These are phyloP conservation scores for Austropuccinia psidii DNA, from an alignment of 1,284 basidiomycete species.

Conservation along the genomic window DNA sequence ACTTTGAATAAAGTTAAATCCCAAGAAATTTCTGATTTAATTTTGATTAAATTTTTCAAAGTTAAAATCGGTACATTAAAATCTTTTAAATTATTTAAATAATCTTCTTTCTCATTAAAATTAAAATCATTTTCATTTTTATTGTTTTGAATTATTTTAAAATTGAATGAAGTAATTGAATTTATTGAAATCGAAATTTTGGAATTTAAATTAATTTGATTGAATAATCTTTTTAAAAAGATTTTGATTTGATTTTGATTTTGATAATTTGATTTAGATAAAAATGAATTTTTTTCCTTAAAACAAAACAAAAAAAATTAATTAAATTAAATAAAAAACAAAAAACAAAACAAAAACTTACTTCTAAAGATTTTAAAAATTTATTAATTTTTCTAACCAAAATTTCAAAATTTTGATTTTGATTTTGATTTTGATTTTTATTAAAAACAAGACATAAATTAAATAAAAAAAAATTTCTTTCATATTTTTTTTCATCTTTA, in stretches of 20 bases:
- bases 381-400: constrained; percentile 89
- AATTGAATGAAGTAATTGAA: constrained; percentile 57
- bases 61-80: constrained; percentile 96
- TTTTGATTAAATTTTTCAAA: constrained; percentile 69
- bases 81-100: constrained; percentile 55
- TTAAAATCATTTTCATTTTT: neutral
- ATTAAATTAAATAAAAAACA: neutral
- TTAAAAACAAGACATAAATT: constrained; percentile 97
- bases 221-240: constrained; percentile 94
- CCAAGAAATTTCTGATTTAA: constrained; percentile 78
- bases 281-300: constrained; percentile 79
- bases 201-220: constrained; percentile 93
- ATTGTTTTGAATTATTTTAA: neutral
- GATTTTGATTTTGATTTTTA: too few species aligned
- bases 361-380: constrained; percentile 78
- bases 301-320: neutral
- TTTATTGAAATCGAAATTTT: constrained; percentile 86
- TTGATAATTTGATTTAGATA: constrained; percentile 63
- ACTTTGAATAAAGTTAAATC: constrained; percentile 88
- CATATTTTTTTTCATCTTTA: constrained; percentile 57
- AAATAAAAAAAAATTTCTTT: constrained; percentile 65
- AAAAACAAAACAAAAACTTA: constrained; percentile 49
- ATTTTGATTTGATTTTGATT: constrained; percentile 69
- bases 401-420: constrained; percentile 88
- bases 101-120: too few species aligned